Evolutionary conservation across 768 basidiomycete species (phyloP), one percentile per base, ranked within the genome.

Genomic region (Collybia sp.): DNA sequence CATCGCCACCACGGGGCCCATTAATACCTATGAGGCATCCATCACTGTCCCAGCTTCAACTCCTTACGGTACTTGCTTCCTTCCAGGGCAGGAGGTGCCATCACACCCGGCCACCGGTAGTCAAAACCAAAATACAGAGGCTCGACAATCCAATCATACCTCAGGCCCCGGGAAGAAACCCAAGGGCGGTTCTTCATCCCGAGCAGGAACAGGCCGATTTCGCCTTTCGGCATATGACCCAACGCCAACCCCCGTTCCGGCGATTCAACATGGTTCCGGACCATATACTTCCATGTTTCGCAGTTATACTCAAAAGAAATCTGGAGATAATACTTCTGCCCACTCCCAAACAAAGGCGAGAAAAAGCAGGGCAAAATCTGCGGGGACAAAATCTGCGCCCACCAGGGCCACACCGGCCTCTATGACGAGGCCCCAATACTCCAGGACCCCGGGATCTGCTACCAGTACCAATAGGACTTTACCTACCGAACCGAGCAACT

Each of bases 51-150:
- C 60, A 36, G 36, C 51, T 10, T 44, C 51, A 12, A 46, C 48
- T 10, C 45, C 53, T 17, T 62, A 50, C 5, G 60, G 53, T 11
- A 52, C 59, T 2, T 52, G 59, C 25, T 82, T 78, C 55, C 70
- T 83, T 32, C 80, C 81, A n/a, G 81, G 80, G 6, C 81, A 82
- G 55, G 61, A 54, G 12, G 66, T 68, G 20, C 54, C 55, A 9
- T 48, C 48, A 13, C 52, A 55, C 56, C 20, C 16, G 46, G 17
- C 42, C 53, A 38, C 59, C 52, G 17, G 48, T 33, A 36, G 42
- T 20, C 45, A 36, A 42, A 66, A 58, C 48, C 32, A 49, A 2
- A 43, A 49, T 40, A 33, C 11, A 12, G 48, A 16, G 49, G 17
- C n/a, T 60, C 57, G 49, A 51, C 60, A 62, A 45, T 18, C 47